Percentiles rank a stretch among this genome's conserved stretches.
These are phyloP conservation scores for Saururus chinensis DNA, from an alignment of 164 flowering plant genomes.

Conservation along the genomic window DNA sequence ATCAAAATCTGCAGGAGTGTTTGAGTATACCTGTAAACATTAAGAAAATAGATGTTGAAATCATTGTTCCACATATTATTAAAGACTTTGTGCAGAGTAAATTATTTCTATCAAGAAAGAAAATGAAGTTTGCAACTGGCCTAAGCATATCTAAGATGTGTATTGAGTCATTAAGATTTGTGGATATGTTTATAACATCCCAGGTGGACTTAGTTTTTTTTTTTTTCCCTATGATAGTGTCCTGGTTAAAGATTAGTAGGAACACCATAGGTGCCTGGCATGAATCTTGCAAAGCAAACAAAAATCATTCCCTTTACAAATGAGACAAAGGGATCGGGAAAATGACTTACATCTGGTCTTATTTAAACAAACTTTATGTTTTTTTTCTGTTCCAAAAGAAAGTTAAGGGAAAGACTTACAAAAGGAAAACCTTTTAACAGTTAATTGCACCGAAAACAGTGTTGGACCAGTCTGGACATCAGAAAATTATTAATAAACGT, in stretches of 20 bases:
- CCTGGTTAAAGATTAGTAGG: too few species aligned
- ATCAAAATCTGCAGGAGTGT: conserved; percentile 95
- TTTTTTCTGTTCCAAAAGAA: too few species aligned
- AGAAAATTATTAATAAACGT: background rate
- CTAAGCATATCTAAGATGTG: background rate
- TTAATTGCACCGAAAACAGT: background rate
- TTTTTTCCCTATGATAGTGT: too few species aligned
- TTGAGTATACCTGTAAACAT: conserved; percentile 65
- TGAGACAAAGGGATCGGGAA: too few species aligned
- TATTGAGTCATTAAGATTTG: background rate
- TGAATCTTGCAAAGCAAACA: too few species aligned
- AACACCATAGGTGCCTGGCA: too few species aligned
- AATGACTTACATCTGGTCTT: too few species aligned
- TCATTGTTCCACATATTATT: background rate
- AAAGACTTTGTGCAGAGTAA: background rate
- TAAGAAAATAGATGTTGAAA: background rate
- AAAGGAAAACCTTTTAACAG: background rate
- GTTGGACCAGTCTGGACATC: background rate
- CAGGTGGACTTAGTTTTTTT: too few species aligned
- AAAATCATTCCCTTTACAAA: too few species aligned
- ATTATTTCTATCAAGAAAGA: background rate
- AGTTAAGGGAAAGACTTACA: too few species aligned
- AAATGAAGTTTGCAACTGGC: background rate
- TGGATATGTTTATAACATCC: too few species aligned
- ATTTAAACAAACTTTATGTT: too few species aligned